Evolutionary conservation across 176 grass and related monocot species (phyloP), one percentile per base, ranked within the genome.

Genomic region (Musa acuminata): DNA sequence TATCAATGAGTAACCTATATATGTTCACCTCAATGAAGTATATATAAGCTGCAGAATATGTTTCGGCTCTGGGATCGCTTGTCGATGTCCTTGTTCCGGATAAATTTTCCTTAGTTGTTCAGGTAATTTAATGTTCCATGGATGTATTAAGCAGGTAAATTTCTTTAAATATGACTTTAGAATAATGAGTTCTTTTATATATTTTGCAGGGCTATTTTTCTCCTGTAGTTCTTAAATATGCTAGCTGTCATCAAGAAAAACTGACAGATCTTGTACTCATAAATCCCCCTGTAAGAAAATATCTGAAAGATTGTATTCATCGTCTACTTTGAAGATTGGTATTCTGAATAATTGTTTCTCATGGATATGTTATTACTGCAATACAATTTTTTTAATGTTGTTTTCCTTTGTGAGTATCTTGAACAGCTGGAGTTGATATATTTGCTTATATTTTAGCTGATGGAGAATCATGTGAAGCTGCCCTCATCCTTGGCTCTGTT

Each of bases 41-140:
- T 16, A 82, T 21, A 69, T 75, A 62, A 72, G 52, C 84, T 82
- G 26, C 84, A 98, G 94, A 98, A 73, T 98, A 87, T 87, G 82
- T 70, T 17, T 82, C 80, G 10, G 82, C 90, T 55, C 76, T 98
- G 82, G 87, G 93, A 77, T 98, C 88, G 1, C 65, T 98, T 57
- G 58, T 98, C 68, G 74, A 91, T 79, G 73, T 53, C 59, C 60
- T 98, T 85, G 84, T 84, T 89, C 85, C 84, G 64, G 84, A 89
- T 70, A 98, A 89, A 70, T 77, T 91, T 83, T 91, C 90, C 67
- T 77, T 98, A 64, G 90, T 98, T 80, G 90, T 98, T 85, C 94
- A 98, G 82, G 94, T 98, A 83, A 70, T 49, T 69, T 51, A 14
- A 70, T 49, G 75, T 80, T 51, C 81, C 51, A 13, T 78, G 7